Base-by-base conservation (phyloP, 192 early-diverging fungal species). In the Funneliformis mosseae region DNA sequence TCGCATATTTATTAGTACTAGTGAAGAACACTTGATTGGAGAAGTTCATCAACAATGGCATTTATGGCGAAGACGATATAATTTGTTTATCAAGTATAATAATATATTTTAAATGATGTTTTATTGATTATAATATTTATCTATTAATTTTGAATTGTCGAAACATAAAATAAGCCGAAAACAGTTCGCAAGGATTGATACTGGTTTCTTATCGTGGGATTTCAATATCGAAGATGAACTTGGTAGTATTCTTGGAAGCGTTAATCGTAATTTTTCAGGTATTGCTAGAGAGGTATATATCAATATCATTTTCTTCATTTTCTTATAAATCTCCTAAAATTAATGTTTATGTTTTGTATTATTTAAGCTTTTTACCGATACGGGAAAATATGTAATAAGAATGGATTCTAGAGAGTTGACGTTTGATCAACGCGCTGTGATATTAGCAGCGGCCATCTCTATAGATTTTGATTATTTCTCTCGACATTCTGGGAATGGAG, bases 381-480 rank as follows among this genome's bases (percentile, higher is more conserved):
- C 92, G 0, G 96, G 96, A 5, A 89, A 93, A 68, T 96, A 96
- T 79, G 93, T 91, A 0, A 82, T 97, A 38, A 91, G 93, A 46
- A 89, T 94, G 84, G 93, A 95, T 79, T 88, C 89, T 0, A 83
- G 89, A 67, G 89, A 84, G 28, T 70, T 94, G 82, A 89, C 91
- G 1, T 83, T 95, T 28, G 95, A 96, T 83, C 90, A 95, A 74
- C 90, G 95, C 38, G 95, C 95, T 3, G 90, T 96, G 3, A 90
- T 91, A 39, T 85, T 97, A 67, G 93, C 92, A 0, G 92, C 91
- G 67, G 96, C 95, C 77, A 88, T 96, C 73, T 92, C 92, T 21
- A 94, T 95, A 67, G 96, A 97, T 78, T 92, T 95, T 81, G 96
- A 97, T 82, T 97, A 96, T 83, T 97, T 96, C 84, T 91, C 88